Evolutionary conservation across 2,329 filamentous ascomycete genomes (phyloP), one percentile per base, ranked within the genome.

Genomic region (Colletotrichum sp.): DNA sequence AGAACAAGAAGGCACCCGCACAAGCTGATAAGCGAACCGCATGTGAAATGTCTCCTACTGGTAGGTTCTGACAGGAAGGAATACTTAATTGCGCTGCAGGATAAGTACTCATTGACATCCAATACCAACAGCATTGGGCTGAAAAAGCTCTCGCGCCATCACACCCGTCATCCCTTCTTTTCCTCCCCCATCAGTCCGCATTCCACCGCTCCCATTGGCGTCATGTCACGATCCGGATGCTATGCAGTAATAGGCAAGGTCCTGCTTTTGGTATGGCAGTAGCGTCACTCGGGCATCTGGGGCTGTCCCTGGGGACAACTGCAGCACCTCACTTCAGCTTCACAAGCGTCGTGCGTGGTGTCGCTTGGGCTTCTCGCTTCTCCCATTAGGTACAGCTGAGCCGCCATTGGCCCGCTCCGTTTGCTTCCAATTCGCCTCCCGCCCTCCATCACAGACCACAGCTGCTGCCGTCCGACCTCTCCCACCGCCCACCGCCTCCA

Each of bases 401-500:
- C 24, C 34, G 34, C 15, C 16, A 62, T 49, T 62, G 67, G 30
- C 28, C 60, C 49, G 34, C 36, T 34, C 65, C 30, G 32, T 69
- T 69, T 62, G 55, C 64, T 67, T 34, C 44, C 21, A 15, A 16
- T 21, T 44, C 34, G 68, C 18, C 39, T 67, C 26, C 63, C 21
- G 21, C 49, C 34, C 52, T 26, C 13, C 21, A 28, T 57, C 24
- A 24, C 7, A 57, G 52, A 30, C 28, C 28, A 32, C 59, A 32
- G 6, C n/a, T n/a, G 18, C 28, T 32, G 26, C 59, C 59, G 59
- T 67, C 65, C 30, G 28, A 36, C 49, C 57, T 28, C 39, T 64
- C 60, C 72, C 72, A 75, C 72, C 68, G 72, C 72, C 59, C 72
- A 75, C 72, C 62, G 72, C 72, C 59, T 55, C 69, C 34, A 32